Evolutionary conservation across 2,329 filamentous ascomycete species (phyloP), one percentile per base, ranked within the genome.

Genomic region (Aulographum hederae): DNA sequence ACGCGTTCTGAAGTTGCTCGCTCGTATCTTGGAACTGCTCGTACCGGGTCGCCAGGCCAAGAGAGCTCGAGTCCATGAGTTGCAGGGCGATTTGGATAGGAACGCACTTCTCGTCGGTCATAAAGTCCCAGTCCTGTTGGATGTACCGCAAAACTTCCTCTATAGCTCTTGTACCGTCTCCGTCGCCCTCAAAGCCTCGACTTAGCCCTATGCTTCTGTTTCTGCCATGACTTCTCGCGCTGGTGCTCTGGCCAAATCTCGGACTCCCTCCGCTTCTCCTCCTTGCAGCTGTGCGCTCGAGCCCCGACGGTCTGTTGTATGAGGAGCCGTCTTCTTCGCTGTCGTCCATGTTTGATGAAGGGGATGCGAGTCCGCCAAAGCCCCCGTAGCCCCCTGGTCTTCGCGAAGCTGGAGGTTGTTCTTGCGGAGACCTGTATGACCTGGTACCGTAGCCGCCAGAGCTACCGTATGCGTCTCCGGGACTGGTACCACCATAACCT

Each of bases 71-170:
- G 55, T 98, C 89, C 58, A 95, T 79, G 39, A 98, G 65, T 55
- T 94, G 85, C 29, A 98, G 65, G n/a, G 86, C 82, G 32, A 94
- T 70, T 53, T 95, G 85, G 21, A 95, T 82, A 2, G 89, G 89
- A 19, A 94, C 72, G 48, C 85, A 94, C 47, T 89, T 77, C 38
- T 77, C 76, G 43, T 78, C 68, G 40, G 79, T 81, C 78, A 98
- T 89, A 42, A 84, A 78, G 27, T 80, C 77, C 86, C 89, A 98
- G 48, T 92, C 82, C 35, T 68, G 60, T 48, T 85, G 75, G 46
- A 98, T 93, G 42, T 79, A 73, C 41, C 81, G 73, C 30, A 95
- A 63, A 2, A 93, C 61, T 38, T 69, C 67, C 62, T 8, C 8
- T n/a, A 25, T 8, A 25, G 8, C n/a, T n/a, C n/a, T 8, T 25